Evolutionary conservation across 2,329 filamentous ascomycete genomes (phyloP), one percentile per base, ranked within the genome.

Genomic region (Aspergillus pseudoglaucus): DNA sequence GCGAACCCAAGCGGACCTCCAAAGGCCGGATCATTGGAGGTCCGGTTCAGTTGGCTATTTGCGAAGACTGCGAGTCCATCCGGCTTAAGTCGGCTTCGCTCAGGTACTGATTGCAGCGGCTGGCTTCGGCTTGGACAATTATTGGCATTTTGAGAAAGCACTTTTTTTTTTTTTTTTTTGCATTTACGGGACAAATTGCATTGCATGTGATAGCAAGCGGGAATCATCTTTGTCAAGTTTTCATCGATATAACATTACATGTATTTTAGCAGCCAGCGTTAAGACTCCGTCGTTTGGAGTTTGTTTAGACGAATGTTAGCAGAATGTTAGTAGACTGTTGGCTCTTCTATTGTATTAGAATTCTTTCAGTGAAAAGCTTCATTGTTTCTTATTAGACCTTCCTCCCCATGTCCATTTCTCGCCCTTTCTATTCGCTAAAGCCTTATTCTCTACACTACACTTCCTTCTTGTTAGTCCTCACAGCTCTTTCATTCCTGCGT

Each of bases 61-160:
- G 82, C 64, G 79, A 83, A 42, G 66, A 62, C 52, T 85, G 82
- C 57, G 82, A 85, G 62, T 79, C 81, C 63, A 74, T 75, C 54
- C 74, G 82, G 55, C 62, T 85, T 54, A 84, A 84, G 63, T 78
- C 80, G 39, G 82, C 59, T 18, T 39, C 37, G 2, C 18, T 3
- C 9, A 20, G 17, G 59, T 58, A 55, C 17, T 30, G 47, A 41
- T 45, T 30, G 25, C 15, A 14, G 6, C 17, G 50, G 55, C 22
- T 18, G 7, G 25, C 40, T 42, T 14, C 10, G 8, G 14, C 10
- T 9, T 20, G 38, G 10, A 10, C 17, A 14, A 14, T 20, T 17
- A 40, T 20, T 14, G 12, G 17, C 17, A 14, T 14, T 40, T 22
- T 20, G 38, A 18, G 14, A 8, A 41, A 49, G 38, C 38, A 25